Evolutionary conservation across 306 rosid genomes (phyloP).

Genomic region (Vigna radiata): DNA sequence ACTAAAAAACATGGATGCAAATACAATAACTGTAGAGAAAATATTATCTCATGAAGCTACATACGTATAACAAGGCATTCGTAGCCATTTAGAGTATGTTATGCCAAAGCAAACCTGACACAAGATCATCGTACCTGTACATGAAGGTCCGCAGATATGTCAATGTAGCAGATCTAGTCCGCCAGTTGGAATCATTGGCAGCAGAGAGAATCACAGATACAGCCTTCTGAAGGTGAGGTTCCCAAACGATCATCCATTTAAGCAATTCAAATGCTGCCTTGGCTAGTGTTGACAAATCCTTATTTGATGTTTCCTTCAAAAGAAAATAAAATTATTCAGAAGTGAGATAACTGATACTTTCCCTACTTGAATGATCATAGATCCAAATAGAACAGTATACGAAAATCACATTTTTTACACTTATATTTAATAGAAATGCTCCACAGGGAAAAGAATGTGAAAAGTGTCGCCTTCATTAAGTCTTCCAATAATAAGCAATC

Average conservation of each 20-base stretch:
- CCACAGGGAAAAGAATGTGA: conserved; percentile 32
- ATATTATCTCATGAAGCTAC: conserved; percentile 5
- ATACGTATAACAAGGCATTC: conserved; percentile 33
- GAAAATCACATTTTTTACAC: conserved; percentile 5
- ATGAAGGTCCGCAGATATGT: conserved; percentile 93
- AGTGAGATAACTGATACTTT: conserved; percentile 32
- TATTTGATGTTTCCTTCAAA: conserved; percentile 93
- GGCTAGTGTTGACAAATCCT: conserved; percentile 94
- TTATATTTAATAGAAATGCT: conserved; percentile 17
- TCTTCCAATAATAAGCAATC: conserved; percentile 12
- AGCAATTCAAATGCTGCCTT: conserved; percentile 90
- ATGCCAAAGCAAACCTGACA: conserved; percentile 39
- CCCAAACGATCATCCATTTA: conserved; percentile 92
- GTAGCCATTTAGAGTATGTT: conserved; percentile 27
- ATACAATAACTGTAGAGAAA: conserved; percentile 26
- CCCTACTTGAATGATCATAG: conserved; percentile 18
- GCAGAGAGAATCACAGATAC: conserved; percentile 85
- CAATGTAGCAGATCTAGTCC: conserved; percentile 91
- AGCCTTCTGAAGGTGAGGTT: conserved; percentile 80
- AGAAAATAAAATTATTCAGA: conserved; percentile 48
- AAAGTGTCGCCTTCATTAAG: conserved; percentile 27
- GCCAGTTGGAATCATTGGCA: conserved; percentile 90
- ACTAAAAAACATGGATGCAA: conserved; percentile 30
- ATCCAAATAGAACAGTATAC: conserved; percentile 25
- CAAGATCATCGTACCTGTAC: conserved; percentile 74